These are phyloP conservation scores for Shiraia sp. DNA, from an alignment of 2,329 filamentous ascomycete genomes.

Conservation along the genomic window DNA sequence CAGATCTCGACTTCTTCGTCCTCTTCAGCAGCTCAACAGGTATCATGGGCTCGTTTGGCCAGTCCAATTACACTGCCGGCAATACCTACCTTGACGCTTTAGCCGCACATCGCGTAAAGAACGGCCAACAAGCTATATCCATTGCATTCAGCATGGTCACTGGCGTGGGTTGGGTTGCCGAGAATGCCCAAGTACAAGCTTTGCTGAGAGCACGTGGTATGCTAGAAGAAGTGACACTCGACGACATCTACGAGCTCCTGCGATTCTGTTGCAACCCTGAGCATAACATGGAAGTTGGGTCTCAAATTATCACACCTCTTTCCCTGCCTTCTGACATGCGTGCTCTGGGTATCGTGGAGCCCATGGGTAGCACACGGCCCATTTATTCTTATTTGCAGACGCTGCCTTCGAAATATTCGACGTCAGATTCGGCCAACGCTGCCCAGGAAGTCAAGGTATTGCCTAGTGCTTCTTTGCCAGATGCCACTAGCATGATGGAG, in stretches of 20 bases:
- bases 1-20: slow-evolving; percentile 29
- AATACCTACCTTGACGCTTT: slow-evolving; percentile 31
- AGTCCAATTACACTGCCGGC: slow-evolving; percentile 31
- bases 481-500: slow-evolving; percentile 8
- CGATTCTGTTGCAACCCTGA: slow-evolving; percentile 20
- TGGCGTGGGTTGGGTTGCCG: slow-evolving; percentile 17
- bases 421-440: not conserved
- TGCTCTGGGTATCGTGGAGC: slow-evolving; percentile 16
- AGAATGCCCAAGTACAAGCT: slow-evolving; percentile 15
- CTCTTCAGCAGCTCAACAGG: slow-evolving; percentile 24
- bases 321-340: slow-evolving; percentile 19
- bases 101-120: slow-evolving; percentile 20
- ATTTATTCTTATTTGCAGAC: slow-evolving; percentile 13
- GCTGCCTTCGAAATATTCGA: slow-evolving; percentile 8
- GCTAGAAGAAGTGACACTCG: slow-evolving; percentile 15
- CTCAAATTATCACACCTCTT: slow-evolving; percentile 23
- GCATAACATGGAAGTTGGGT: not conserved
- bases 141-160: slow-evolving; percentile 23
- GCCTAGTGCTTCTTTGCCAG: slow-evolving; percentile 5
- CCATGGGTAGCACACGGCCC: slow-evolving; percentile 16
- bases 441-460: slow-evolving; percentile 9
- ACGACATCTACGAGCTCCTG: slow-evolving; percentile 24
- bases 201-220: slow-evolving; percentile 10
- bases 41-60: slow-evolving; percentile 22
- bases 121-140: slow-evolving; percentile 16